Evolutionary conservation across 1,284 basidiomycete genomes (phyloP).

Genomic region (Amylostereum areolatum): DNA sequence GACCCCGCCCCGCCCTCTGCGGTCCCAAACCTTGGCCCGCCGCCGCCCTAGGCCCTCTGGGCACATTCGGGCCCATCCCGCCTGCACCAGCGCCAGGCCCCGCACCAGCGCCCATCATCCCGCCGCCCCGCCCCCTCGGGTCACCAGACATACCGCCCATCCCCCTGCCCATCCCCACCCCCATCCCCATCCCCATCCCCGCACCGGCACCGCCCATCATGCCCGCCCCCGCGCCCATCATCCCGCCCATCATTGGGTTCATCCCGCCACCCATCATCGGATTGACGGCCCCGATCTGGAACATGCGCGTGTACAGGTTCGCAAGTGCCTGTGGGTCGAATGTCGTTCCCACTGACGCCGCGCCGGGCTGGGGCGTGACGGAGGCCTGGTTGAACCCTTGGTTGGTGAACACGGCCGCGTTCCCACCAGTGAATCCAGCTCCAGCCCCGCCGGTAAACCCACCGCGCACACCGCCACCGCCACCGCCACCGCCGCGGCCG

Average conservation of each 20-base stretch:
- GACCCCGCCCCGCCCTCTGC: slow-evolving; percentile 65
- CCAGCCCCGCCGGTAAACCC: slow-evolving; percentile 21
- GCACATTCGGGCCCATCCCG: slow-evolving; percentile 51
- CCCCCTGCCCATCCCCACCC: slow-evolving; percentile 37
- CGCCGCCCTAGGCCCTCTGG: slow-evolving; percentile 60
- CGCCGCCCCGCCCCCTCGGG: slow-evolving; percentile 35
- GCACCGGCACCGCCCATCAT: slow-evolving; percentile 31
- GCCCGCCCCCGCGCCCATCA: slow-evolving; percentile 24
- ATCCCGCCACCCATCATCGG: slow-evolving; percentile 42
- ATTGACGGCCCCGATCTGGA: slow-evolving; percentile 59
- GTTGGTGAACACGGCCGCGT: slow-evolving; percentile 6
- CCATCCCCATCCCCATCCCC: slow-evolving; percentile 43
- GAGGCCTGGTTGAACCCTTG: slow-evolving; percentile 17
- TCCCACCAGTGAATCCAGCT: not conserved
- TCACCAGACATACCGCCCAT: no score
- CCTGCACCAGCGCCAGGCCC: slow-evolving; percentile 16
- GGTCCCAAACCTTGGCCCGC: slow-evolving; percentile 56
- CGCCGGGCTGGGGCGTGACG: slow-evolving; percentile 9
- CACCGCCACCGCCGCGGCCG: slow-evolving; percentile 15
- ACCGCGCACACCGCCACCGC: slow-evolving; percentile 17
- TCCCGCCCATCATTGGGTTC: slow-evolving; percentile 39
- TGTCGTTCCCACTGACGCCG: slow-evolving; percentile 39
- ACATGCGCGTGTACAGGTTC: slow-evolving; percentile 78
- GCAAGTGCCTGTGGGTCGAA: slow-evolving; percentile 81
- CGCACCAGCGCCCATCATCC: slow-evolving; percentile 29